A percentile compares a stretch with the other conserved stretches of the same genome.
These are phyloP conservation scores for Nigrospora sphaerica DNA, from an alignment of 2,329 filamentous ascomycete species.

Conservation along the genomic window DNA sequence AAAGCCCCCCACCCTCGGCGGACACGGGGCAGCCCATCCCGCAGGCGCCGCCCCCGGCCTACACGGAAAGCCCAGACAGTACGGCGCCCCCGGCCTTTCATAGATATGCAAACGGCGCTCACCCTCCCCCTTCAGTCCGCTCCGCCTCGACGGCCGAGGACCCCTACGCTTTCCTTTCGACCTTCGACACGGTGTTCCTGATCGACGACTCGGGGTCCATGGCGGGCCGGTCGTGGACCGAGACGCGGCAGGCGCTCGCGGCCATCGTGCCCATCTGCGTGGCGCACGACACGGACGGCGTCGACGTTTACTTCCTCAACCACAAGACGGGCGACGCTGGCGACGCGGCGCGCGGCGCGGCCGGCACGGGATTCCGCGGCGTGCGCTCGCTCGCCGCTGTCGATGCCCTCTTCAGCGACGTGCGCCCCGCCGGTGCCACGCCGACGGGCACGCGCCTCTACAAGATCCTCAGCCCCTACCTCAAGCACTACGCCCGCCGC, in stretches of 20 bases:
- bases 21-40: too few relatives aligned
- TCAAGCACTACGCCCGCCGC: conserved; percentile 44
- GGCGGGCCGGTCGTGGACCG: conserved; percentile 67
- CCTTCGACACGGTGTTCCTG: conserved; percentile 83
- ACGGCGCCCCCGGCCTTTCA: not conserved
- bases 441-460: conserved; percentile 68
- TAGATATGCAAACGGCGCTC: not conserved
- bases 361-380: conserved; percentile 53
- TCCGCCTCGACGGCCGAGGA: conserved; percentile 7
- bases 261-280: conserved; percentile 76
- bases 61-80: not conserved
- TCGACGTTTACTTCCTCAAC: conserved; percentile 91
- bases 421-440: conserved; percentile 60
- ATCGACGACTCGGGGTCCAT: conserved; percentile 93
- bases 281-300: conserved; percentile 69
- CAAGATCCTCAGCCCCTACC: conserved; percentile 66
- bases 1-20: too few relatives aligned
- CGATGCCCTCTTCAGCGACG: conserved; percentile 60
- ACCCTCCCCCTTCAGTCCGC: not conserved
- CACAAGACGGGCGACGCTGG: conserved; percentile 36
- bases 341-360: conserved; percentile 22
- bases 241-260: conserved; percentile 61
- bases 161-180: conserved; percentile 55
- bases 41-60: not conserved
- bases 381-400: conserved; percentile 54